Base-by-base conservation (phyloP, 1,139 yeast genomes). In the Hyphopichia burtonii region DNA sequence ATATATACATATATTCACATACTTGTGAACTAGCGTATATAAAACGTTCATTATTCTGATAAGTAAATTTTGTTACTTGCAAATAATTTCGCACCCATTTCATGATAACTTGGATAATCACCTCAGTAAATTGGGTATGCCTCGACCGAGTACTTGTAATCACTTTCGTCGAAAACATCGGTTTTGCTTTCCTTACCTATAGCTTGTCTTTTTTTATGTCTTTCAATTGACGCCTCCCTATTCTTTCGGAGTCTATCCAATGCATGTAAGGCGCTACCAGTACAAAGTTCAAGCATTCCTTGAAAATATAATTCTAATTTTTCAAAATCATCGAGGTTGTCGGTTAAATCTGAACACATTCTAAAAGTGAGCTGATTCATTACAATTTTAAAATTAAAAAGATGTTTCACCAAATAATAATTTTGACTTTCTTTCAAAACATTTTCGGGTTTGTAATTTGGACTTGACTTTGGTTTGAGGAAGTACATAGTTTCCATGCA, bases 361-460 rank as follows among this genome's bases (percentile, higher is more conserved):
- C 54, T 44, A 19, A 45, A 47, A 5, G 53, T 48, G 12, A 52
- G 38, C 37, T 51, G 56, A 20, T 43, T 23, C 49, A 52, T 50
- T 40, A 52, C 46, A 1, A 48, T 43, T 14, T 50, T 48, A 36
- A 43, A 46, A 35, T 49, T 49, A 25, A 51, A 52, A 6, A 50
- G 44, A 10, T 41, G 23, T 31, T 48, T 45, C 4, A 47, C 41
- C 15, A 52, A 39, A 30, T 45, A 46, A 43, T 43, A 52, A 33
- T 41, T 38, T 3, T 39, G 40, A 17, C 51, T 44, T 31, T 47
- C 48, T 15, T 39, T 39, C 2, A 42, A 25, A 6, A 38, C 41
- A 19, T 38, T 33, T 3, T 44, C 37, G 2, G 46, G 40, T 9
- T 22, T 22, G 38, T 38, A 35, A 14, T 17, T 14, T 9, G 43